phyloP scores from a whole-genome alignment of 176 grass and related monocot genomes.

The Triticum aestivum region IWGSC_CS_RefSeq_v2.1 NC_057800.1:84121849-84122348 shows the following conservation, averaged over 20 bases:
- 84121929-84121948: not conserved
- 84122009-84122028: not conserved
- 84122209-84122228: slow-evolving; percentile 66
- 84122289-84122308: slow-evolving; percentile 97
- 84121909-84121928: slow-evolving; percentile 4
- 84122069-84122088: slow-evolving; percentile 12
- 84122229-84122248: slow-evolving; percentile 79
- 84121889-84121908: slow-evolving; percentile 7
- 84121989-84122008: not conserved
- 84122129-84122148: slow-evolving; percentile 75
- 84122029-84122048: not conserved
- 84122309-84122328: slow-evolving; percentile 93
- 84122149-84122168: slow-evolving; percentile 70
- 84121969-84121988: not conserved
- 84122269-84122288: slow-evolving; percentile 85
- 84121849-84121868: not conserved
- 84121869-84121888: slow-evolving; percentile 23
- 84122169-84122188: slow-evolving; percentile 84
- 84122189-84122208: slow-evolving; percentile 93
- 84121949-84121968: not conserved
- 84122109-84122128: slow-evolving; percentile 18
- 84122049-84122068: not conserved
- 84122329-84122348: slow-evolving; percentile 87
- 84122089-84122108: not conserved
- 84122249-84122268: slow-evolving; percentile 87